A percentile compares a stretch with the other conserved stretches of the same genome.
phyloP scores from a whole-genome alignment of 2,329 filamentous ascomycete genomes.

The Immersiporthe knoxdaviesiana region DNA sequence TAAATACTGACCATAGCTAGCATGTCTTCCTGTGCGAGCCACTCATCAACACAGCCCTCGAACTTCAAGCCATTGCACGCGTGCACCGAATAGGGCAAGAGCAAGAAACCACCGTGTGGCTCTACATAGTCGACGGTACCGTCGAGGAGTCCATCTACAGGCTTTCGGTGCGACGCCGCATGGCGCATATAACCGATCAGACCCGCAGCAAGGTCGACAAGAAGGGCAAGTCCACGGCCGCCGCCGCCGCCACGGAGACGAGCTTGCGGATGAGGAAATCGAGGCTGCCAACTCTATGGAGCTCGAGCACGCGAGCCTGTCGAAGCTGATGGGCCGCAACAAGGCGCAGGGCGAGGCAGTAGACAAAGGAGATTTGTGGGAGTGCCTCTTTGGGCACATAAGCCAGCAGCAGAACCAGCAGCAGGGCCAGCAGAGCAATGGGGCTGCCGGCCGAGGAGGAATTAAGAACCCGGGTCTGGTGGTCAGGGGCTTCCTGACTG shows the following conservation, averaged over 20 bases:
- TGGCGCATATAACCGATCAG: constrained; percentile 65
- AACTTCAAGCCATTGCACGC: constrained; percentile 91
- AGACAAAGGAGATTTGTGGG: constrained; percentile 79
- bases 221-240: constrained; percentile 35
- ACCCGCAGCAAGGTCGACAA: constrained; percentile 42
- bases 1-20: not conserved
- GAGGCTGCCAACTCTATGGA: constrained; percentile 86
- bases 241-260: constrained; percentile 28
- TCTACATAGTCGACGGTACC: constrained; percentile 88
- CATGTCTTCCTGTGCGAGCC: constrained; percentile 96
- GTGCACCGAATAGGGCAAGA: constrained; percentile 94
- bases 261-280: constrained; percentile 63
- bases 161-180: constrained; percentile 75
- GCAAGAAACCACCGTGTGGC: constrained; percentile 88
- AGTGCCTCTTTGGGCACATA: constrained; percentile 76
- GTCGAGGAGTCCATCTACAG: constrained; percentile 93
- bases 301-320: constrained; percentile 72
- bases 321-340: constrained; percentile 71
- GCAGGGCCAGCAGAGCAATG: constrained; percentile 34
- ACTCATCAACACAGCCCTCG: constrained; percentile 88
- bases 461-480: constrained; percentile 20
- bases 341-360: constrained; percentile 79
- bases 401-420: constrained; percentile 37
- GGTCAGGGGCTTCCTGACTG: constrained; percentile 46
- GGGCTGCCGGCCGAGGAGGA: constrained; percentile 27